Conservation (phyloP, 495 filamentous ascomycete species). For the Neurospora pannonica region DNA sequence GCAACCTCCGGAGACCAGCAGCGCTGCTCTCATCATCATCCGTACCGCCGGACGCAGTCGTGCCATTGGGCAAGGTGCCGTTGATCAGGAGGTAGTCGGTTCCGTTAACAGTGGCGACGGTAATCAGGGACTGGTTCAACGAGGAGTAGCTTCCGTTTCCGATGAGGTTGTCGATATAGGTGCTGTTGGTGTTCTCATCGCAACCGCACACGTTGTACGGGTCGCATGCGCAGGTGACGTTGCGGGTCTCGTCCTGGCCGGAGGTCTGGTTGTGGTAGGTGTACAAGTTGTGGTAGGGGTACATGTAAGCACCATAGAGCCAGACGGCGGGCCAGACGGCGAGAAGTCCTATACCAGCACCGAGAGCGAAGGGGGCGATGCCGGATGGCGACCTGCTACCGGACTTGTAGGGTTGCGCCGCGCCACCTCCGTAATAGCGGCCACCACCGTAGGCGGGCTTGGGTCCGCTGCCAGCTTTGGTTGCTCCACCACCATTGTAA, state of each 20-base stretch:
- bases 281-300: conserved; percentile 56
- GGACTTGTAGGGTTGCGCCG: conserved; percentile 54
- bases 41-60: conserved; percentile 54
- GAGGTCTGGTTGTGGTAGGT: conserved; percentile 48
- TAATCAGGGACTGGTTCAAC: conserved; percentile 54
- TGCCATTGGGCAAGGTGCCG: conserved; percentile 79
- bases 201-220: conserved; percentile 67
- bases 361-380: conserved; percentile 46
- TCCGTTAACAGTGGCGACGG: conserved; percentile 60
- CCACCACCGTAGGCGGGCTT: conserved; percentile 54
- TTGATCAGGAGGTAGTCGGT: conserved; percentile 71
- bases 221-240: conserved; percentile 68
- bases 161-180: conserved; percentile 45
- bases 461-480: conserved; percentile 56
- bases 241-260: conserved; percentile 55
- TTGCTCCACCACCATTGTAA: conserved; percentile 53
- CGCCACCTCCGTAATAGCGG: conserved; percentile 71
- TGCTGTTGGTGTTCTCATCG: conserved; percentile 60
- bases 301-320: conserved; percentile 59
- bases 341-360: conserved; percentile 44
- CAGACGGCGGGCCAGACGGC: conserved; percentile 47
- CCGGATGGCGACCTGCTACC: conserved; percentile 49
- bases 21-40: conserved; percentile 26
- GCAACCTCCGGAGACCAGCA: conserved; percentile 25
- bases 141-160: conserved; percentile 53